phyloP scores from a whole-genome alignment of 306 rosid genomes.

The Sphenostylis stenocarpa region DNA sequence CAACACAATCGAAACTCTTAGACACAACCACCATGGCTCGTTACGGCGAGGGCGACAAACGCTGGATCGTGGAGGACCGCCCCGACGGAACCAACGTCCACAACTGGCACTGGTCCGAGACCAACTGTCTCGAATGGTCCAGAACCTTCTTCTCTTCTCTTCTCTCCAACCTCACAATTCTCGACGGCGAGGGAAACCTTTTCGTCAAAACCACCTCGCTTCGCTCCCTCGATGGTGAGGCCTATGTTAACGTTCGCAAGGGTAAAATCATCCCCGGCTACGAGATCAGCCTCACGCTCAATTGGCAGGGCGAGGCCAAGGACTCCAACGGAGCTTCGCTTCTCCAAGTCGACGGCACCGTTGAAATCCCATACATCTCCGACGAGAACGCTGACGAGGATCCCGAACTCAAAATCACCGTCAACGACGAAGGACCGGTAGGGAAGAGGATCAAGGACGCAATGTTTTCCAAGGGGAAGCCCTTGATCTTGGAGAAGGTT shows the following conservation, averaged over 20 bases:
- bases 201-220: constrained; percentile 56
- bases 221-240: constrained; percentile 77
- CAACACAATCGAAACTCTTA: too few relatives aligned
- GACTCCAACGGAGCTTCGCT: constrained; percentile 57
- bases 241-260: constrained; percentile 87
- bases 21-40: not conserved
- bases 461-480: constrained; percentile 67
- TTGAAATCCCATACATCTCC: constrained; percentile 84
- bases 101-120: constrained; percentile 99
- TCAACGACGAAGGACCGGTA: constrained; percentile 77
- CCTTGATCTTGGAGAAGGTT: constrained; percentile 76
- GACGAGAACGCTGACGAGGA: constrained; percentile 98
- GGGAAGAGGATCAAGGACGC: constrained; percentile 87
- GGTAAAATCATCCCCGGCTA: constrained; percentile 94
- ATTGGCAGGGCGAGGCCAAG: constrained; percentile 89
- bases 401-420: constrained; percentile 73
- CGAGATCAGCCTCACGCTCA: constrained; percentile 62
- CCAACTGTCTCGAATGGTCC: constrained; percentile 89
- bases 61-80: constrained; percentile 96
- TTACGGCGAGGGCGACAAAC: constrained; percentile 92
- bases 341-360: constrained; percentile 72
- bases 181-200: constrained; percentile 69
- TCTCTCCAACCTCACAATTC: constrained; percentile 59
- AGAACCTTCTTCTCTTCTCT: constrained; percentile 61
- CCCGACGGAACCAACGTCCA: constrained; percentile 95